These are phyloP conservation scores for Avicennia marina DNA, from an alignment of 257 asterid species.

Conservation along the genomic window DNA sequence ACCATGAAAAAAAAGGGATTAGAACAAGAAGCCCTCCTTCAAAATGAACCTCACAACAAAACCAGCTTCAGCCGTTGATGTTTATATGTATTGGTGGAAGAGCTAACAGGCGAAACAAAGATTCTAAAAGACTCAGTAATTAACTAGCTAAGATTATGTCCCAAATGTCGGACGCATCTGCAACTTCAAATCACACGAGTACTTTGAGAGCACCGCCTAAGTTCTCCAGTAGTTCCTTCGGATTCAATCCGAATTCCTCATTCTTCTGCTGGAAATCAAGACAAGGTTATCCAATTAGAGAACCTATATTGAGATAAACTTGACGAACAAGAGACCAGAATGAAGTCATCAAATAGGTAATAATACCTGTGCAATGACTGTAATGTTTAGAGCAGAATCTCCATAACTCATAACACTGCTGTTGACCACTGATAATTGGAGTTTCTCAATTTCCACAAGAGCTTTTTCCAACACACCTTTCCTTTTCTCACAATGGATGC, in stretches of 20 bases:
- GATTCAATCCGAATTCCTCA: constrained; percentile 19
- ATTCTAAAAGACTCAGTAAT: neutral
- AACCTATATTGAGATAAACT: too few species aligned
- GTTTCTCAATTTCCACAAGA: constrained; percentile 52
- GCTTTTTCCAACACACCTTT: constrained; percentile 48
- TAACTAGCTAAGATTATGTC: neutral
- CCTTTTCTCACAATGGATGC: constrained; percentile 60
- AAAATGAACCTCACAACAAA: constrained; percentile 35
- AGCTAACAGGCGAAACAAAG: constrained; percentile 9
- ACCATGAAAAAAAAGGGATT: constrained; percentile 36
- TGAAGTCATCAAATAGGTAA: neutral
- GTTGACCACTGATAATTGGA: constrained; percentile 46
- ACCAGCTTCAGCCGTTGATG: constrained; percentile 1
- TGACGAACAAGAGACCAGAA: neutral
- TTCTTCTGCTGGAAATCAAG: constrained; percentile 34
- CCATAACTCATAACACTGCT: constrained; percentile 59
- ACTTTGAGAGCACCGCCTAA: constrained; percentile 19
- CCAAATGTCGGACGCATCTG: neutral
- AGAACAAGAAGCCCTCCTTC: constrained; percentile 26
- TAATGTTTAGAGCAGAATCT: constrained; percentile 50
- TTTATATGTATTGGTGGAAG: constrained; percentile 19
- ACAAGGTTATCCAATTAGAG: too few species aligned
- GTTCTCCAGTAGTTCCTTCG: constrained; percentile 34
- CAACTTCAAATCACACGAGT: constrained; percentile 12
- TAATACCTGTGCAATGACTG: constrained; percentile 61